Base-by-base conservation (phyloP, 2,329 filamentous ascomycete genomes). In the Calonectria montana region DNA sequence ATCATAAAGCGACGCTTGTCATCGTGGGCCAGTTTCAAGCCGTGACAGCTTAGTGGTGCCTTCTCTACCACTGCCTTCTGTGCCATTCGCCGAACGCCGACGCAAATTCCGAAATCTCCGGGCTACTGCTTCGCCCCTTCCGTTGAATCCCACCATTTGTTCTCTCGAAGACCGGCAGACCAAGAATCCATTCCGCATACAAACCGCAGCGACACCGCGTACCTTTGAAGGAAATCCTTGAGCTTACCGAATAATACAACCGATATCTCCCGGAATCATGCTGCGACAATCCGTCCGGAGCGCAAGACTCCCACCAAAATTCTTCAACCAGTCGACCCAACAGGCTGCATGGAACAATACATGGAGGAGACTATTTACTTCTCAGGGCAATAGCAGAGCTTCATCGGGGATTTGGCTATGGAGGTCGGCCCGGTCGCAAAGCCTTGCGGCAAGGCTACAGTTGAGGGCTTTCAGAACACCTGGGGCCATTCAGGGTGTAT, bases 361-460 rank as follows among this genome's bases (percentile, higher is more conserved):
- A 35, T 81, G 79, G 79, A 73, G 70, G 68, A 81, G 77, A 25
- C 67, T 80, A 23, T 79, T 81, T 23, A 79, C 71, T 25, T 78
- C 80, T 41, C 78, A 80, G 53, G 67, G 79, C 10, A 74, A 65
- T 35, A 67, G 65, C 35, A 76, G 73, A 53, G 27, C 65, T 16
- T 55, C 77, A 3, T 70, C 71, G 25, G 78, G 77, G 61, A 57
- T 80, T 37, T 76, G 73, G 76, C 73, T 67, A 63, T 73, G 73
- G 74, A 75, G 66, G 48, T 59, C 67, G 31, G 61, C 69, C 3
- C 73, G 68, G 8, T 76, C 76, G 70, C 69, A 79, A 45, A 69
- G 76, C 50, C 61, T 77, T 31, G 18, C 74, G 65, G 70, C 70
- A 50, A 74, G 71, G 41, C 65, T 79, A 47, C 77, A 74, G 37